Percentiles rank a stretch among this genome's conserved stretches.
Evolutionary conservation across 768 basidiomycete species (phyloP).

Genomic region (Collybiopsis luxurians): DNA sequence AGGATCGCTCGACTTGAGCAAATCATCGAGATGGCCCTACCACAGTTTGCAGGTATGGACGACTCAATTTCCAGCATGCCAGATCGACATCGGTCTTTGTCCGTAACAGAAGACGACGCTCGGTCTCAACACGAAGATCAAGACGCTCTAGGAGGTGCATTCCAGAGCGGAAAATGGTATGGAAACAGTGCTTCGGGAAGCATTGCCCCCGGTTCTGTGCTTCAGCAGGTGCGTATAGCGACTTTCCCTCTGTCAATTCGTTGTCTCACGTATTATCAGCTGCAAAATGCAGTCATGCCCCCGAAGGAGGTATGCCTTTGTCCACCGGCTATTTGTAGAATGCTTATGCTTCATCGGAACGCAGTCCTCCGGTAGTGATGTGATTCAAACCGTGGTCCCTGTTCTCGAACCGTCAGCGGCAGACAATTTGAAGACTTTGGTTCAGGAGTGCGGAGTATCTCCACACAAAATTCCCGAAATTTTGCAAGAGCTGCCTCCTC

Average conservation of each 20-base stretch:
- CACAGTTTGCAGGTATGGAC: conserved; percentile 55
- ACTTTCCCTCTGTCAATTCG: background rate
- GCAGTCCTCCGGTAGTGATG: conserved; percentile 19
- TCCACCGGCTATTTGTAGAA: background rate
- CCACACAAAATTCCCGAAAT: conserved; percentile 90
- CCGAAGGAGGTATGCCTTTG: background rate
- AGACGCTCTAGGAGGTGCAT: conserved; percentile 71
- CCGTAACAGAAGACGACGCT: conserved; percentile 61
- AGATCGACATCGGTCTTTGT: conserved; percentile 45
- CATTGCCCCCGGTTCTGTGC: conserved; percentile 72
- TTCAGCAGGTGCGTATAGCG: conserved; percentile 61
- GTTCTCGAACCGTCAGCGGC: conserved; percentile 58
- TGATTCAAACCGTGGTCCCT: conserved; percentile 42
- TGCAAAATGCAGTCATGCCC: conserved; percentile 53
- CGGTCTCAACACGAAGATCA: conserved; percentile 76
- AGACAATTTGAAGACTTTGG: conserved; percentile 80
- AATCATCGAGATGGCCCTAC: conserved; percentile 76
- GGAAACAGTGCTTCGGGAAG: conserved; percentile 83
- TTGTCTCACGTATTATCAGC: conserved; percentile 24
- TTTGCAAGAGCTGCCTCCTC: conserved; percentile 83
- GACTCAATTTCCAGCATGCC: background rate
- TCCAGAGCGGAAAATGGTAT: conserved; percentile 86
- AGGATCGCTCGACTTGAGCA: conserved; percentile 77
- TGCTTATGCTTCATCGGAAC: background rate
- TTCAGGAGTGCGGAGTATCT: conserved; percentile 90